phyloP scores from a whole-genome alignment of 169 alveolate genomes.

The Toxoplasma gondii region DNA sequence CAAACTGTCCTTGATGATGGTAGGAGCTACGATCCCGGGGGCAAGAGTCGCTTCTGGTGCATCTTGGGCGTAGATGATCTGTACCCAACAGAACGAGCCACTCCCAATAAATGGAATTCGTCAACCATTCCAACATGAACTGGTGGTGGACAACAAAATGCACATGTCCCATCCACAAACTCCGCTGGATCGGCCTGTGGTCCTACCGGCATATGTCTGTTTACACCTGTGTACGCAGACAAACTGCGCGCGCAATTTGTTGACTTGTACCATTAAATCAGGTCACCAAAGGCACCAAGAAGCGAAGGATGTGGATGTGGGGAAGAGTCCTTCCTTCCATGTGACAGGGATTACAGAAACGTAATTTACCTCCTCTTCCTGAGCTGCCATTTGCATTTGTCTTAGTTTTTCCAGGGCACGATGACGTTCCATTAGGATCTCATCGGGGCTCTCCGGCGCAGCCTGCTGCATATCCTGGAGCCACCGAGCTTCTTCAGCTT shows the following conservation, averaged over 20 bases:
- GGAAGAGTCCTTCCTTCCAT: too few species aligned
- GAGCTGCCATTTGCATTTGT: background rate
- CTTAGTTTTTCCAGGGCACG: background rate
- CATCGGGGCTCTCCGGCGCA: background rate
- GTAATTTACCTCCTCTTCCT: constrained; percentile 6
- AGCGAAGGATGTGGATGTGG: too few species aligned
- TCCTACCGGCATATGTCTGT: too few species aligned
- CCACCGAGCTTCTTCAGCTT: background rate
- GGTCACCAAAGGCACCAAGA: too few species aligned
- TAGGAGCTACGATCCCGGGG: background rate
- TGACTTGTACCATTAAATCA: too few species aligned
- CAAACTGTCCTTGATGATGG: background rate
- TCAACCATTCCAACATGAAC: too few species aligned
- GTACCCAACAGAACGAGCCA: background rate
- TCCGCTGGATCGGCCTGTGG: too few species aligned
- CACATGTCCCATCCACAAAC: too few species aligned
- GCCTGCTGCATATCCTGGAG: background rate
- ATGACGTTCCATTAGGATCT: background rate
- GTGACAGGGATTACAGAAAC: too few species aligned
- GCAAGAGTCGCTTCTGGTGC: constrained; percentile 30
- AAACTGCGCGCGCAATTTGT: too few species aligned
- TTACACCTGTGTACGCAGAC: background rate
- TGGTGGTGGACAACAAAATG: too few species aligned
- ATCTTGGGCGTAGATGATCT: constrained; percentile 32
- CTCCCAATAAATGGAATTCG: too few species aligned